phyloP scores from a whole-genome alignment of 805 yeast genomes.

The Myxozyma nipponensis region DNA sequence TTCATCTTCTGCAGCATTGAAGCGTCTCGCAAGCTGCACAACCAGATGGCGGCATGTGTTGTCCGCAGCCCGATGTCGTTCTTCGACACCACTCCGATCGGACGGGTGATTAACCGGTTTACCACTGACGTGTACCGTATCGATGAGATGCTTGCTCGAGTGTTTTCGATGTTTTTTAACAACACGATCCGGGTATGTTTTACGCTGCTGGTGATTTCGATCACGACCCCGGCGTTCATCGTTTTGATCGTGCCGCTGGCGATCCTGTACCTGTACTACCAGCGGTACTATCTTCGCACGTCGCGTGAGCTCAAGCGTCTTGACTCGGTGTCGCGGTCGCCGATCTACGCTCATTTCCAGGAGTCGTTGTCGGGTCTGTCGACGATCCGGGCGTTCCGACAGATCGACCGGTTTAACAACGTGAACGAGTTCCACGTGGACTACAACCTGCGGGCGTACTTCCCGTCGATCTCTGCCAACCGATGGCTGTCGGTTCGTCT shows the following conservation, averaged over 20 bases:
- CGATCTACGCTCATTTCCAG: slow-evolving; percentile 76
- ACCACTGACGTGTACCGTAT: slow-evolving; percentile 86
- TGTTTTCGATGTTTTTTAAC: slow-evolving; percentile 39
- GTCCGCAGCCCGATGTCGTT: slow-evolving; percentile 91
- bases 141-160: slow-evolving; percentile 59
- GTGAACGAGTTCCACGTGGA: slow-evolving; percentile 61
- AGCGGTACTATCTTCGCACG: slow-evolving; percentile 61
- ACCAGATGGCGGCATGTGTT: slow-evolving; percentile 67
- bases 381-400: slow-evolving; percentile 76
- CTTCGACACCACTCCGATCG: slow-evolving; percentile 93
- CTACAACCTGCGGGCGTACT: slow-evolving; percentile 83
- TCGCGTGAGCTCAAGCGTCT: slow-evolving; percentile 77
- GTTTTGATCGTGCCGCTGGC: slow-evolving; percentile 68
- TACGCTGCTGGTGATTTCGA: slow-evolving; percentile 74
- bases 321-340: slow-evolving; percentile 64
- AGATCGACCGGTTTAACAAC: slow-evolving; percentile 55
- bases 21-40: slow-evolving; percentile 70
- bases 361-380: slow-evolving; percentile 75
- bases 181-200: slow-evolving; percentile 43
- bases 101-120: slow-evolving; percentile 84
- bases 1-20: slow-evolving; percentile 80
- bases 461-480: slow-evolving; percentile 87
- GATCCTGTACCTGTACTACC: slow-evolving; percentile 63
- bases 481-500: slow-evolving; percentile 97
- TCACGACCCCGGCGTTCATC: slow-evolving; percentile 83